Conservation (phyloP, 1,284 basidiomycete genomes). For the Trichosporon faecale region DNA sequence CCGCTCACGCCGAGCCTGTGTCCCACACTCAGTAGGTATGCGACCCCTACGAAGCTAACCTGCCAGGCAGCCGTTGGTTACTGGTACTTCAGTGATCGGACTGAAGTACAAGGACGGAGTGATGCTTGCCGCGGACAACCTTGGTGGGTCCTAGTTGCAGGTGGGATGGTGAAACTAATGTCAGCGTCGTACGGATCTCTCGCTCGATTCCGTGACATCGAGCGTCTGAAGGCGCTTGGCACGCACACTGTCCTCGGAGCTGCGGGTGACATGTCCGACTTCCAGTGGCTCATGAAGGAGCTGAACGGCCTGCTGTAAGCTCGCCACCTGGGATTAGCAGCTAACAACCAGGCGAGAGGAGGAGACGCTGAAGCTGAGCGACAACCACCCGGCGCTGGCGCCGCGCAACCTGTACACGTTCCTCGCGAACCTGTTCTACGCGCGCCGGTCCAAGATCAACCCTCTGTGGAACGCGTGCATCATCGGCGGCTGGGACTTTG, state of each 20-base stretch:
- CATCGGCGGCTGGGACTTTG: conserved; percentile 79
- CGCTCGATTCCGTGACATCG: conserved; percentile 92
- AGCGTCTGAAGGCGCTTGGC: conserved; percentile 81
- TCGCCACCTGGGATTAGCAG: background rate
- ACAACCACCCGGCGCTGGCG: conserved; percentile 74
- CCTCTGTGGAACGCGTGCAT: conserved; percentile 95
- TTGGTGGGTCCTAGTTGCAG: conserved; percentile 60
- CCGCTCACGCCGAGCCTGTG: conserved; percentile 22
- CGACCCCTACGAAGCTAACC: background rate
- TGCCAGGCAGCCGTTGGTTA: conserved; percentile 85
- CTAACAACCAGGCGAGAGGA: conserved; percentile 62
- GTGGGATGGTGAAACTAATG: conserved; percentile 5
- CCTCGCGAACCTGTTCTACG: conserved; percentile 87
- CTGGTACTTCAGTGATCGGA: conserved; percentile 91
- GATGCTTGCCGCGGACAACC: conserved; percentile 98
- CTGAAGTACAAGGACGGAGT: conserved; percentile 94
- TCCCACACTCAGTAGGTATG: conserved; percentile 35
- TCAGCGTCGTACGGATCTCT: conserved; percentile 97
- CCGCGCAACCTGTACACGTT: conserved; percentile 92
- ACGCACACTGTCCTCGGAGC: conserved; percentile 81
- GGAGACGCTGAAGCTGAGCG: conserved; percentile 59
- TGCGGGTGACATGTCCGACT: conserved; percentile 96
- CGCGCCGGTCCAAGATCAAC: conserved; percentile 79
- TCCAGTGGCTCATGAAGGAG: conserved; percentile 82
- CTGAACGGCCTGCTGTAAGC: conserved; percentile 49